Base-by-base conservation (phyloP, 306 rosid genomes). In the Dicorynia guianensis region DNA sequence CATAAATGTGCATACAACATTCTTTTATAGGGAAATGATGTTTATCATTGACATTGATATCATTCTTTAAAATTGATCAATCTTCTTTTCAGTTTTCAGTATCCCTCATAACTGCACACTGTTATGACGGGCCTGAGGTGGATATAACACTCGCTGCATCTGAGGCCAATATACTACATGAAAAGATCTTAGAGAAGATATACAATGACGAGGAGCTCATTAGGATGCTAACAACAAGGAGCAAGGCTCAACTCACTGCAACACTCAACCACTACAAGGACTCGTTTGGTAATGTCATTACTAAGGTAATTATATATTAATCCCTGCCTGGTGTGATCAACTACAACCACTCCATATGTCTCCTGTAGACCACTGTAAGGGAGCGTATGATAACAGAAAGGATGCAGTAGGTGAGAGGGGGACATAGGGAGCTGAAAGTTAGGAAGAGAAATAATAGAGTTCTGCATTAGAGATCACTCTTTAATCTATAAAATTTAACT, bases 181-280 rank as follows among this genome's bases (percentile, higher is more conserved):
- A 81, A 0, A 84, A 77, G 63, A 77, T 84, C 55, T 60, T 76
- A 5, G 69, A 77, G 8, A 80, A 77, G 38, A 76, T 77, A 47
- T 84, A 62, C 63, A 60, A 38, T 4, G 65, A 80, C 25, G 85
- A 80, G 4, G 85, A 84, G 13, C 47, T 80, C 55, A 73, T 84
- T 62, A 77, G 83, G 66, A 80, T 84, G 36, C 20, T 80, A 69
- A 54, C 82, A 20, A 84, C 85, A 0, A 61, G 87, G 53, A 84
- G 87, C 71, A 84, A 84, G 50, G 82, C 82, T 7, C 87, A 84
- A 63, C 74, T 84, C 20, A 84, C 77, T 73, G 87, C 87, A 67
- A 84, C 85, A 10, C 57, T 84, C 49, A 72, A 84, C 11, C 77
- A 80, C 82, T 84, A 76, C 74, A 84, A 80, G 34, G 81, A 84